Conservation (phyloP, 73 alveolate genomes). For the Stentor roeselii region DNA sequence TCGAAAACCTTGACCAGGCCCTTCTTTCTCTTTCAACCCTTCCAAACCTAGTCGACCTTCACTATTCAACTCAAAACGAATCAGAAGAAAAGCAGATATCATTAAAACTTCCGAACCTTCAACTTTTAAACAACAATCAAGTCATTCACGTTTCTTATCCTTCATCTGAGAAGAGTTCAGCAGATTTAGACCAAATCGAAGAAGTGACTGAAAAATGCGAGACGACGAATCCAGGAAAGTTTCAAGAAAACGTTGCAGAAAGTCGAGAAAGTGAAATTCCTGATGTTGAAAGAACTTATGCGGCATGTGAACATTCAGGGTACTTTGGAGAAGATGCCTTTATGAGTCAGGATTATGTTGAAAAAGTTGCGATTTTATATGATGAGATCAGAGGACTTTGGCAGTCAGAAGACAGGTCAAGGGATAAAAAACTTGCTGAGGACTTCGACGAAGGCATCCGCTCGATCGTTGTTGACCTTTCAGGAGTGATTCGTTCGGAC, state of each 20-base stretch:
- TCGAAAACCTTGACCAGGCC: not conserved
- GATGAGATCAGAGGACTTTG: constrained; percentile 49
- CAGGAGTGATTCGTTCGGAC: constrained; percentile 30
- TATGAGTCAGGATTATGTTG: constrained; percentile 55
- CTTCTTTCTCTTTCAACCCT: not conserved
- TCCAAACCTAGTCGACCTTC: constrained; percentile 18
- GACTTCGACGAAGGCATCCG: constrained; percentile 66
- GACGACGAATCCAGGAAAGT: too few relatives aligned
- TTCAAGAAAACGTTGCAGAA: too few relatives aligned
- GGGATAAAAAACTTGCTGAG: constrained; percentile 63
- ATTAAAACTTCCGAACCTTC: not conserved
- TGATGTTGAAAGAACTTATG: not conserved
- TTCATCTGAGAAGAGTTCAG: not conserved
- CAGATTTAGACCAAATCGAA: not conserved
- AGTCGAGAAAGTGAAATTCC: too few relatives aligned
- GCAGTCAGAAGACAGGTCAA: constrained; percentile 41
- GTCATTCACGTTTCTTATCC: not conserved
- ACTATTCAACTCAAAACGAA: not conserved
- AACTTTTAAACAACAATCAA: too few relatives aligned
- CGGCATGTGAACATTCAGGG: not conserved
- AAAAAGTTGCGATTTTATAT: constrained; percentile 55
- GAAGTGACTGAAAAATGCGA: not conserved
- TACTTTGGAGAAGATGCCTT: constrained; percentile 25
- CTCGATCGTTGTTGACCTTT: constrained; percentile 55
- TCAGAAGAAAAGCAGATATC: not conserved